A percentile compares a stretch with the other conserved stretches of the same genome.
These are phyloP conservation scores for Botrytis squamosa DNA, from an alignment of 2,329 filamentous ascomycete genomes.

Conservation along the genomic window DNA sequence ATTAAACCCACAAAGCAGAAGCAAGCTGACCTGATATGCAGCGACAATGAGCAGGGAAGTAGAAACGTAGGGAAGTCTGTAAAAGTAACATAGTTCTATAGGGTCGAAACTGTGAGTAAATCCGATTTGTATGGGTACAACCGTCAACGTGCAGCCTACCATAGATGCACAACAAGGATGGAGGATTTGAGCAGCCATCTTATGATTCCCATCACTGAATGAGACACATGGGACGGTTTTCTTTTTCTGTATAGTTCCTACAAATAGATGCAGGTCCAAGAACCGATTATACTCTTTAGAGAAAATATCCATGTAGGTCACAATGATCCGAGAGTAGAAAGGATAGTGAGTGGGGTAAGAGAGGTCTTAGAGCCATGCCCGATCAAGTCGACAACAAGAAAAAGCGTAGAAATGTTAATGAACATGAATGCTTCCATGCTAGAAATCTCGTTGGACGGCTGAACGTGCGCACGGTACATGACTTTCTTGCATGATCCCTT, in stretches of 20 bases:
- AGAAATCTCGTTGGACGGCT: background rate
- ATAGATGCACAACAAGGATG: slow-evolving; percentile 19
- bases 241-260: background rate
- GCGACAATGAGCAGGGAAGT: background rate
- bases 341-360: background rate
- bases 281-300: background rate
- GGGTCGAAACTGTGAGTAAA: background rate
- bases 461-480: background rate
- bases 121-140: background rate
- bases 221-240: background rate
- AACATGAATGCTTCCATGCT: background rate
- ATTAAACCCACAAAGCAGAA: slow-evolving; percentile 4
- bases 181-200: slow-evolving; percentile 13
- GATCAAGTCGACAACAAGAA: background rate
- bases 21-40: slow-evolving; percentile 9
- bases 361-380: slow-evolving; percentile 8
- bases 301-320: background rate
- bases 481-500: background rate
- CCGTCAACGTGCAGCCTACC: slow-evolving; percentile 1
- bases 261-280: background rate
- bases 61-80: background rate
- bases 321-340: slow-evolving; percentile 7
- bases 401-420: background rate
- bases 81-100: background rate
- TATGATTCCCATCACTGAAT: slow-evolving; percentile 18